Base-by-base conservation (phyloP, 352 stramenopile genomes). In the Phytophthora chlamydospora region DNA sequence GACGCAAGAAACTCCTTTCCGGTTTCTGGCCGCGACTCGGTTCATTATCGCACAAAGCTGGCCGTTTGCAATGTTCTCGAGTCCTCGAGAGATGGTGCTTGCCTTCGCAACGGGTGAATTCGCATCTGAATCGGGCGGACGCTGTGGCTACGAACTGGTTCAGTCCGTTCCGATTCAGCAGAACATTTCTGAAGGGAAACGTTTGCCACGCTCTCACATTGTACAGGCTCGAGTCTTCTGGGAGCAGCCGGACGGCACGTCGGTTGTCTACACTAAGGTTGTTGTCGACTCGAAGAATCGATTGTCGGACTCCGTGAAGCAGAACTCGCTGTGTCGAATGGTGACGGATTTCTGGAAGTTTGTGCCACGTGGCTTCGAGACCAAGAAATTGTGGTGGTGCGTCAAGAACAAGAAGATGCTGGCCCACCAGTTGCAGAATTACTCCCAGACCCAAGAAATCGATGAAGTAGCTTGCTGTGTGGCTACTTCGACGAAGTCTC, bases 331-430 rank as follows among this genome's bases (percentile, higher is more conserved):
- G n/a, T 67, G 56, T 49, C 47, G 44, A 54, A 17, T 42, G 14
- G 19, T 61, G 35, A 14, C 58, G 10, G 13, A 21, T 4, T 71
- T 67, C 34, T 71, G 62, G 62, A 71, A 62, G 27, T 67, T 62
- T 34, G 56, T 71, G 10, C 62, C 62, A 4, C 62, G 56, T 3
- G 55, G 47, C 39, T 12, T 70, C 12, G 62, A 70, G 35, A 70
- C 38, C 39, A 70, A 70, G 36, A 70, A 66, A 41, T 21, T 70
- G 21, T 52, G 55, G 43, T 70, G 62, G 51, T 68, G 64, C 64
- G 49, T 68, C 31, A 67, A 61, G 39, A 58, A 67, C 57, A 67
- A 73, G 33, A 64, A 51, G 39, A 31, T 17, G 13, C 49, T 68
- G 45, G 64, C 55, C 10, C 39, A 33, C 6, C 42, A 53, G 17